Conservation (phyloP, 2,329 filamentous ascomycete species). For the Zasmidium angulare region DNA sequence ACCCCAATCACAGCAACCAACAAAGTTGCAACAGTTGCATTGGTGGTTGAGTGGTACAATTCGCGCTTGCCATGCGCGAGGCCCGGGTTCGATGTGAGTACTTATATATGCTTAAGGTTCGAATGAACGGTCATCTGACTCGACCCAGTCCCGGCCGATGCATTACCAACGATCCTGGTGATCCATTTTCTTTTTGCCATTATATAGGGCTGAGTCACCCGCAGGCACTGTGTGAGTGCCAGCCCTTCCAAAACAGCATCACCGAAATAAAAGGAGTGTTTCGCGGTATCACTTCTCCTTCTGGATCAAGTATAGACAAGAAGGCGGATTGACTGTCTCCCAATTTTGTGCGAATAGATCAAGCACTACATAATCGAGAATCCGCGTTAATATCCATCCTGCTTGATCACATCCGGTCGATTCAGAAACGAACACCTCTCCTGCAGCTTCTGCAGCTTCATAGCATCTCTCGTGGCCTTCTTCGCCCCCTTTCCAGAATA, state of each 20-base stretch:
- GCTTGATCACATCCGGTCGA: conserved; percentile 44
- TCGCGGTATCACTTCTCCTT: conserved; percentile 7
- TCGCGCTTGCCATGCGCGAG: conserved; percentile 5
- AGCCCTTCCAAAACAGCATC: too few species aligned
- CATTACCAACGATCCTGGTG: not conserved
- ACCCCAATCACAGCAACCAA: too few species aligned
- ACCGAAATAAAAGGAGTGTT: too few species aligned
- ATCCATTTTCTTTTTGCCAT: too few species aligned
- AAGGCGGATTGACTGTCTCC: too few species aligned
- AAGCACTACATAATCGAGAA: not conserved
- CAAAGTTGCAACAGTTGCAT: too few species aligned
- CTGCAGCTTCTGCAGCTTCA: conserved; percentile 42
- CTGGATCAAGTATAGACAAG: not conserved
- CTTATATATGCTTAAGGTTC: not conserved
- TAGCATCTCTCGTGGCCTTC: conserved; percentile 26
- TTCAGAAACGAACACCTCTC: conserved; percentile 52
- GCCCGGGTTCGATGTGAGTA: conserved; percentile 8
- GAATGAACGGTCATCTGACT: not conserved
- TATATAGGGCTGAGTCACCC: too few species aligned
- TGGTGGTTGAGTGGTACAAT: conserved; percentile 14
- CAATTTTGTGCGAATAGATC: too few species aligned
- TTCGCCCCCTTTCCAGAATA: conserved; percentile 42
- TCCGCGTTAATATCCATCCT: conserved; percentile 21
- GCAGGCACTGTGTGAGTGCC: too few species aligned
- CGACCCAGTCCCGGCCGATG: conserved; percentile 5